phyloP scores from a whole-genome alignment of 768 basidiomycete genomes.

The Amanita polypyramis region DNA sequence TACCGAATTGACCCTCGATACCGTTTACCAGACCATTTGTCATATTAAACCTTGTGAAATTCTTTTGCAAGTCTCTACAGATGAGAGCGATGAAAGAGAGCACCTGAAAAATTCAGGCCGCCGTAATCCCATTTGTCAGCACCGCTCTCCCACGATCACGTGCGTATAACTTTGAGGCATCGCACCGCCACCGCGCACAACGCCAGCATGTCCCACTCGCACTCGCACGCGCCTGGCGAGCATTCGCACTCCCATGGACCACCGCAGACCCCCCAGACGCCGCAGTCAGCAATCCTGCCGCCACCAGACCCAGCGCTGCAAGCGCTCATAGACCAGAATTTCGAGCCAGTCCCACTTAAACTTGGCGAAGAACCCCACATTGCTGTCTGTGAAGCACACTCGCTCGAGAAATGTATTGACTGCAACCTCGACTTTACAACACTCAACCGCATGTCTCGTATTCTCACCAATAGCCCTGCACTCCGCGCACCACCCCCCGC shows the following conservation, averaged over 20 bases:
- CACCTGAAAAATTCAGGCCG: slow-evolving; percentile 17
- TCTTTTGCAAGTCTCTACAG: slow-evolving; percentile 14
- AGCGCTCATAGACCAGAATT: slow-evolving; percentile 69
- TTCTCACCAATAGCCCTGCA: slow-evolving; percentile 59
- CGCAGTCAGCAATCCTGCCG: slow-evolving; percentile 33
- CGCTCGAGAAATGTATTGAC: slow-evolving; percentile 60
- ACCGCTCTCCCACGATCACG: slow-evolving; percentile 9
- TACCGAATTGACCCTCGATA: slow-evolving; percentile 70
- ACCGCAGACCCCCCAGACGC: slow-evolving; percentile 24
- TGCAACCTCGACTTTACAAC: slow-evolving; percentile 66
- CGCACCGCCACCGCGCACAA: neutral
- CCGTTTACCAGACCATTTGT: slow-evolving; percentile 88
- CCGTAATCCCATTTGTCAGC: slow-evolving; percentile 14
- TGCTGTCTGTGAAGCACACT: slow-evolving; percentile 58
- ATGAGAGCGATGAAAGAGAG: slow-evolving; percentile 17
- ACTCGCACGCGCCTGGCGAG: slow-evolving; percentile 52
- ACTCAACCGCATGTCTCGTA: slow-evolving; percentile 67
- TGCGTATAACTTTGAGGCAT: too few species aligned
- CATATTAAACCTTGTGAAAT: slow-evolving; percentile 42
- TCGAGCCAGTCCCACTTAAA: slow-evolving; percentile 42
- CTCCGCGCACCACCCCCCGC: slow-evolving; percentile 76
- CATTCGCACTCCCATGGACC: slow-evolving; percentile 39
- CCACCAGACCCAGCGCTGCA: slow-evolving; percentile 64
- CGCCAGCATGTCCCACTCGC: slow-evolving; percentile 50
- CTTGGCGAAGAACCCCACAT: slow-evolving; percentile 43